Conservation (phyloP, 2,329 filamentous ascomycete species). For the Penicillium aurantiogriseum region DNA sequence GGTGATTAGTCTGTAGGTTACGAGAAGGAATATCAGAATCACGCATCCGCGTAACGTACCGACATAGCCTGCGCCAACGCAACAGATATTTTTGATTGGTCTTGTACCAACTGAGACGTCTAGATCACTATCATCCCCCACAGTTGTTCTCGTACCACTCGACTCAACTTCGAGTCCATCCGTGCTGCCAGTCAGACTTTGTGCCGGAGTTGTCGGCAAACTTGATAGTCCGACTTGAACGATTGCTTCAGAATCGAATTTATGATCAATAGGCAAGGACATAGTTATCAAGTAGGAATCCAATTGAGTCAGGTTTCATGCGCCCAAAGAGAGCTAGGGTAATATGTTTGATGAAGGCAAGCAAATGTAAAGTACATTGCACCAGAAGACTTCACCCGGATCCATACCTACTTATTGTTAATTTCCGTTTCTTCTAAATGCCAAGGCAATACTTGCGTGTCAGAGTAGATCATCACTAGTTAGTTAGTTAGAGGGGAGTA, state of each 20-base stretch:
- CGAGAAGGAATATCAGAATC: not conserved
- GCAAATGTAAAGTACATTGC: not conserved
- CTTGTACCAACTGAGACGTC: not conserved
- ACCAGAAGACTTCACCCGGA: not conserved
- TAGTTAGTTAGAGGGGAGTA: too few relatives aligned
- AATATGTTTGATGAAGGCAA: not conserved
- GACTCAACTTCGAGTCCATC: conserved; percentile 1
- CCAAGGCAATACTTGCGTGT: too few relatives aligned
- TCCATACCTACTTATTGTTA: too few relatives aligned
- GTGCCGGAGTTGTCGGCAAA: conserved; percentile 6
- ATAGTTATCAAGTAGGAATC: not conserved
- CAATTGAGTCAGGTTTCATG: not conserved
- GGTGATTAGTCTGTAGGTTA: not conserved
- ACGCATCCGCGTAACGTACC: conserved; percentile 7
- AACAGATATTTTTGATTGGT: conserved; percentile 22
- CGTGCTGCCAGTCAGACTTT: conserved; percentile 6
- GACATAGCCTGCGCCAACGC: conserved; percentile 28
- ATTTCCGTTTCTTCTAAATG: too few relatives aligned
- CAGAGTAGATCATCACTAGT: too few relatives aligned
- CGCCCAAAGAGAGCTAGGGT: not conserved
- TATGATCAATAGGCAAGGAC: not conserved
- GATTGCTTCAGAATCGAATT: not conserved
- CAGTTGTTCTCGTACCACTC: not conserved
- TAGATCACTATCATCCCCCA: not conserved
- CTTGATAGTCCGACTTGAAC: not conserved